Evolutionary conservation across 2,329 filamentous ascomycete species (phyloP), one percentile per base, ranked within the genome.

Genomic region (Cladosporium cucumerinum): DNA sequence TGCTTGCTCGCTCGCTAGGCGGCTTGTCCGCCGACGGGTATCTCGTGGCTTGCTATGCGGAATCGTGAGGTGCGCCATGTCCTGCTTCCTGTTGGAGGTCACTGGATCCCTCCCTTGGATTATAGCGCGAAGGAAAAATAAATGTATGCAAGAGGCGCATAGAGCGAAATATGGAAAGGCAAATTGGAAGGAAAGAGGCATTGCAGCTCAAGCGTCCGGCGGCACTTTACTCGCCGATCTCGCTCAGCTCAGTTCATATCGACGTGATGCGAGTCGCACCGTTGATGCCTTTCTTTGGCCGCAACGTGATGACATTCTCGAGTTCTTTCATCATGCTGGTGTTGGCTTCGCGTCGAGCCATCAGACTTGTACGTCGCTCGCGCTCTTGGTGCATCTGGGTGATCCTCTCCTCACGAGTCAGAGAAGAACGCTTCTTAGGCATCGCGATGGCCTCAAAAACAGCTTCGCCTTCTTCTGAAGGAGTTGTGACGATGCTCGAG

Each of bases 281-380:
- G 49, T 58, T 46, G 51, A 57, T 34, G 34, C 58, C 51, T 30
- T 64, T 68, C 57, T 66, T 69, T 21, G 72, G 72, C 32, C 73
- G 65, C 34, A 76, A 62, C 34, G 72, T 75, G 62, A 98, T 96
- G 66, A 99, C 87, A 67, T 91, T 94, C 80, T 97, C 92, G 65
- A 99, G 83, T 79, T 99, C 95, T 68, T 90, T 88, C 68, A 99
- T 84, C 92, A 99, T 97, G 71, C 90, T 92, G 51, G 88, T 91
- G 68, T 88, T 96, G 12, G 92, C 90, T 67, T 97, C 92, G 52
- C 87, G 82, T 73, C 90, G 89, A 71, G 93, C 91, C 63, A 88
- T 86, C 48, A 88, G 81, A 48, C 87, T 82, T 23, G 90, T 89
- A 74, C 91, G 90, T 68, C 86, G 86, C 62, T 87, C 88, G 65